Evolutionary conservation across 768 basidiomycete genomes (phyloP).

Genomic region (Pisolithus tinctorius): DNA sequence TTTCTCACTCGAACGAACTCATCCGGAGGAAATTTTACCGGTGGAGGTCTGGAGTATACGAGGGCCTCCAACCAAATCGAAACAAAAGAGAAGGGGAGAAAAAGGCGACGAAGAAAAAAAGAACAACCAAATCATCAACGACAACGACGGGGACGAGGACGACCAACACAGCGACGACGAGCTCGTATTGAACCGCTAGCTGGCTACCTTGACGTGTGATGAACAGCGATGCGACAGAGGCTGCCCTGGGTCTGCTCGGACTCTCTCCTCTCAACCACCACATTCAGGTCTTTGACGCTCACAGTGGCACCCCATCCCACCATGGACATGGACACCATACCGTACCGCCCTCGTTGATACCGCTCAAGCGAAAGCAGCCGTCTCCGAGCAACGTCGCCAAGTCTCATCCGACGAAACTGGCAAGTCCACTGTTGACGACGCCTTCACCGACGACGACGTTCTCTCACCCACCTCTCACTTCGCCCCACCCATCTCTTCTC

Average conservation of each 20-base stretch:
- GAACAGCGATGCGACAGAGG: conserved; percentile 53
- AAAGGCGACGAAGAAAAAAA: neutral
- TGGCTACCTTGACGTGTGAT: conserved; percentile 23
- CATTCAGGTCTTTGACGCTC: neutral
- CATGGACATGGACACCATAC: too few species aligned
- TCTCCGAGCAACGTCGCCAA: conserved; percentile 5
- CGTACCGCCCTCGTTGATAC: conserved; percentile 22
- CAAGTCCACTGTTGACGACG: conserved; percentile 8
- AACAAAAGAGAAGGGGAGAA: neutral
- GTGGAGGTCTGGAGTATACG: too few species aligned
- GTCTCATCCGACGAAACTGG: too few species aligned
- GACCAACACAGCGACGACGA: conserved; percentile 6
- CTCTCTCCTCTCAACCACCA: conserved; percentile 31
- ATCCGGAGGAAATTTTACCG: too few species aligned
- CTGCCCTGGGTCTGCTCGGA: conserved; percentile 50
- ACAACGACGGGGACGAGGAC: neutral
- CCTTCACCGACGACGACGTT: conserved; percentile 11
- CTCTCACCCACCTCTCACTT: conserved; percentile 7
- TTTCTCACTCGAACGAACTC: too few species aligned
- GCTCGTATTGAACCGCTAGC: conserved; percentile 1
- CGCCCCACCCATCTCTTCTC: conserved; percentile 7
- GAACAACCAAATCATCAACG: neutral
- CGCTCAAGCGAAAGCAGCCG: conserved; percentile 36
- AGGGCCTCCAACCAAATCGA: too few species aligned
- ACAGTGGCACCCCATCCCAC: neutral